These are phyloP conservation scores for Erysiphe pisi DNA, from an alignment of 2,329 filamentous ascomycete genomes.

Conservation along the genomic window DNA sequence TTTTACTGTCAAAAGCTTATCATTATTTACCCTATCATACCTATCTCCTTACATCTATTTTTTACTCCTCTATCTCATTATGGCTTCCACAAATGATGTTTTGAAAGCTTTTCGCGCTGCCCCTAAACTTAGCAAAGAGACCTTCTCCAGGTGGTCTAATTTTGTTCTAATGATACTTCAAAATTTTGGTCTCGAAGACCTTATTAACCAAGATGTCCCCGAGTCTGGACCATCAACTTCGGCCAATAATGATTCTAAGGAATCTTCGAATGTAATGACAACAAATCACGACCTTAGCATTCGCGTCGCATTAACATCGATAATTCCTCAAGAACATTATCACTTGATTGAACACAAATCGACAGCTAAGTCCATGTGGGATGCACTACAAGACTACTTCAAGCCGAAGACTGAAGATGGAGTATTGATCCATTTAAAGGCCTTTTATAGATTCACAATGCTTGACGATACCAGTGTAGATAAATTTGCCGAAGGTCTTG, in stretches of 20 bases:
- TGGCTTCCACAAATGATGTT: not conserved
- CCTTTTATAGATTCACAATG: not conserved
- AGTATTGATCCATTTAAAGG: not conserved
- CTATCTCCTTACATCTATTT: not conserved
- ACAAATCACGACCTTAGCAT: not conserved
- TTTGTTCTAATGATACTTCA: not conserved
- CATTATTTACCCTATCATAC: not conserved
- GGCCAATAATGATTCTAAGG: not conserved
- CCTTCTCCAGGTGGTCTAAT: not conserved
- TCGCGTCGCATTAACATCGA: not conserved
- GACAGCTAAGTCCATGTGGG: not conserved
- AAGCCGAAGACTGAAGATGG: not conserved
- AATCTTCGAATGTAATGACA: not conserved
- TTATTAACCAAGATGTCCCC: not conserved
- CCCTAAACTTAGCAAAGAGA: not conserved
- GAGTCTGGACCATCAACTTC: not conserved
- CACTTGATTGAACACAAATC: slow-evolving; percentile 5
- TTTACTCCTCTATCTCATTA: not conserved
- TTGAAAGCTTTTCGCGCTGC: slow-evolving; percentile 9
- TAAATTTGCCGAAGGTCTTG: not conserved
- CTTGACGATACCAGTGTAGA: slow-evolving; percentile 6
- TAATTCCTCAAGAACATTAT: not conserved
- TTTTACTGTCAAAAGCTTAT: not conserved
- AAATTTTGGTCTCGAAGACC: not conserved
- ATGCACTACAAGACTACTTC: slow-evolving; percentile 2